Percentiles rank a stretch among this genome's conserved stretches.
These are phyloP conservation scores for Colletotrichum costaricense DNA, from an alignment of 2,329 filamentous ascomycete genomes.

Conservation along the genomic window DNA sequence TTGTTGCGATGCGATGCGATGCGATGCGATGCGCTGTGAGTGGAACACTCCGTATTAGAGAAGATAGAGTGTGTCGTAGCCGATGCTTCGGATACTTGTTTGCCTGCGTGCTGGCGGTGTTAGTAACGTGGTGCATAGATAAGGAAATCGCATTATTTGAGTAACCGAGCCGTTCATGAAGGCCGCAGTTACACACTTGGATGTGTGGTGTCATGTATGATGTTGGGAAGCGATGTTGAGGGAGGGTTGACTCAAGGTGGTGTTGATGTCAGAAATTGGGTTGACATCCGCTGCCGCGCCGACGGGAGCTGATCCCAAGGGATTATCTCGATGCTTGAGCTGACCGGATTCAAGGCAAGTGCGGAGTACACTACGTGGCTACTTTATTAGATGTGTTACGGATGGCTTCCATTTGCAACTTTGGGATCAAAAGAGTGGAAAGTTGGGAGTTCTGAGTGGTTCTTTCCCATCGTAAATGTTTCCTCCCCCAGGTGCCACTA, in stretches of 20 bases:
- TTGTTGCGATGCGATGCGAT: neutral
- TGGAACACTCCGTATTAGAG: neutral
- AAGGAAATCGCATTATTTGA: neutral
- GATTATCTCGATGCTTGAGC: neutral
- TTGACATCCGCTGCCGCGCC: neutral
- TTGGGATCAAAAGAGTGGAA: neutral
- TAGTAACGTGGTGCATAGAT: neutral
- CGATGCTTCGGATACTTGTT: neutral
- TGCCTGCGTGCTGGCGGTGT: neutral
- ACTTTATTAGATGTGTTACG: neutral
- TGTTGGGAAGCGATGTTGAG: neutral
- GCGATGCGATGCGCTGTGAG: neutral
- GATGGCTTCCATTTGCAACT: no score
- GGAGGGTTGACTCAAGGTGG: neutral
- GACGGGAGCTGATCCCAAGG: neutral
- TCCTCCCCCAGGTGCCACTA: conserved; percentile 25
- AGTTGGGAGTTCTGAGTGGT: neutral
- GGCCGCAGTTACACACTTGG: neutral
- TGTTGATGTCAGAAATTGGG: neutral
- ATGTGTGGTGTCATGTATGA: neutral
- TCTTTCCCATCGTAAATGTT: conserved; percentile 6
- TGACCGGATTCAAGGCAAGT: neutral
- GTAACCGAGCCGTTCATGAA: neutral
- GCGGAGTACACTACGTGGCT: neutral
- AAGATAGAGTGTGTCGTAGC: neutral